A percentile compares a stretch with the other conserved stretches of the same genome.
Conservation (phyloP, 2,329 filamentous ascomycete genomes). For the Talaromyces albobiverticillius region DNA sequence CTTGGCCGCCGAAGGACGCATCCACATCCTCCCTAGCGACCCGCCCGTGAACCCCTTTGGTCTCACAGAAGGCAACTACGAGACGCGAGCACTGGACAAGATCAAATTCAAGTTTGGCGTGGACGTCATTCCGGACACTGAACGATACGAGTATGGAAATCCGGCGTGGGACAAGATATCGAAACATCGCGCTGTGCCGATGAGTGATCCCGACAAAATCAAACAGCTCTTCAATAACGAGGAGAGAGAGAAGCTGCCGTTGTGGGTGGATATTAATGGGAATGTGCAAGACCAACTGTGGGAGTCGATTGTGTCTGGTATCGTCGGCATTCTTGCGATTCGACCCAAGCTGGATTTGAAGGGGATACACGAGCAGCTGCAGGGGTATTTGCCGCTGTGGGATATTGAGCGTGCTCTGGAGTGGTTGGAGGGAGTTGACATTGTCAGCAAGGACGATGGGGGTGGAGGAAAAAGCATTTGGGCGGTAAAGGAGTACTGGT, state of each 20-base stretch:
- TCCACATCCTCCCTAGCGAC: constrained; percentile 37
- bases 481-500: constrained; percentile 37
- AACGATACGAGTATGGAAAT: constrained; percentile 40
- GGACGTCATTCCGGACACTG: constrained; percentile 34
- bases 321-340: constrained; percentile 41
- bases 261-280: constrained; percentile 51
- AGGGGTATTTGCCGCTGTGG: constrained; percentile 40
- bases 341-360: constrained; percentile 38
- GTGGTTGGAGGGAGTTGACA: constrained; percentile 36
- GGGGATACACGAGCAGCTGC: constrained; percentile 36
- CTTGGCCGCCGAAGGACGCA: constrained; percentile 33
- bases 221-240: neutral
- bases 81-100: constrained; percentile 47
- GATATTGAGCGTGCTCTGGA: constrained; percentile 40
- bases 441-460: constrained; percentile 22
- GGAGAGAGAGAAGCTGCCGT: constrained; percentile 33
- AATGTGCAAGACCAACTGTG: constrained; percentile 36
- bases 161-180: constrained; percentile 26
- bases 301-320: constrained; percentile 40
- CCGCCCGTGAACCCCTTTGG: constrained; percentile 45
- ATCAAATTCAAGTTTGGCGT: constrained; percentile 41
- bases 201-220: neutral
- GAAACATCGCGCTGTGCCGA: neutral
- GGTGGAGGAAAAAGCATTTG: constrained; percentile 28
- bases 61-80: constrained; percentile 45